Evolutionary conservation across 2,329 filamentous ascomycete genomes (phyloP).

Genomic region (Acrocalymma vagum): DNA sequence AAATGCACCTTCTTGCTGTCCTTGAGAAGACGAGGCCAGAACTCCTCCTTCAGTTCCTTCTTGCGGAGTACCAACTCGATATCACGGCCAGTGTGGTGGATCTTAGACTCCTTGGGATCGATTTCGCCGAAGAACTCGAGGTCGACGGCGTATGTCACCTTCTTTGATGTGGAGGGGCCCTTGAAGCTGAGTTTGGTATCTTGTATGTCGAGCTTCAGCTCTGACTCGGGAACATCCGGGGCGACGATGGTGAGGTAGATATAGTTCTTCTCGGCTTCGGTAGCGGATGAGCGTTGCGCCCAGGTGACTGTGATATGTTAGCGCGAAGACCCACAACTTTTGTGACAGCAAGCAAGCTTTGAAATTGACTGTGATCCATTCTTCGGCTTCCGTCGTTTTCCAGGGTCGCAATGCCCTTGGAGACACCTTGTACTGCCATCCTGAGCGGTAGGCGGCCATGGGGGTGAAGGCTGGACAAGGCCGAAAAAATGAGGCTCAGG

Average conservation of each 20-base stretch:
- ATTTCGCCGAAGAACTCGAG: constrained; percentile 93
- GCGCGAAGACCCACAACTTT: no score
- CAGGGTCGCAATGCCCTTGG: neutral
- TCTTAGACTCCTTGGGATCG: constrained; percentile 82
- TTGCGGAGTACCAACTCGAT: constrained; percentile 92
- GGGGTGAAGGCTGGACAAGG: no score
- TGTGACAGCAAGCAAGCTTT: no score
- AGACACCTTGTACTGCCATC: constrained; percentile 6
- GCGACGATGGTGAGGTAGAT: constrained; percentile 92
- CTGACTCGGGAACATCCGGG: constrained; percentile 79
- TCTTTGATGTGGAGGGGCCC: constrained; percentile 83
- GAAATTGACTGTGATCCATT: no score
- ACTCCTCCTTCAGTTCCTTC: constrained; percentile 94
- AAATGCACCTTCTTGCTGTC: constrained; percentile 89
- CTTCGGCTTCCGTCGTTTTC: no score
- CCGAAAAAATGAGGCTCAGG: constrained; percentile 6
- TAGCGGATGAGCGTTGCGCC: constrained; percentile 91
- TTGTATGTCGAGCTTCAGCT: constrained; percentile 85
- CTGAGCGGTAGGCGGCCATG: constrained; percentile 4
- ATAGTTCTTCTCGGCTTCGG: constrained; percentile 88
- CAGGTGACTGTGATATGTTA: constrained; percentile 76
- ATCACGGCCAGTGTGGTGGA: constrained; percentile 87
- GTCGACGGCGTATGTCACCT: constrained; percentile 84
- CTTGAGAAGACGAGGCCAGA: constrained; percentile 96
- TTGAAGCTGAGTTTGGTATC: constrained; percentile 80